Percentiles rank a stretch among this genome's conserved stretches.
Evolutionary conservation across 2,329 filamentous ascomycete genomes (phyloP).

Genomic region (Pseudogymnoascus sp.): DNA sequence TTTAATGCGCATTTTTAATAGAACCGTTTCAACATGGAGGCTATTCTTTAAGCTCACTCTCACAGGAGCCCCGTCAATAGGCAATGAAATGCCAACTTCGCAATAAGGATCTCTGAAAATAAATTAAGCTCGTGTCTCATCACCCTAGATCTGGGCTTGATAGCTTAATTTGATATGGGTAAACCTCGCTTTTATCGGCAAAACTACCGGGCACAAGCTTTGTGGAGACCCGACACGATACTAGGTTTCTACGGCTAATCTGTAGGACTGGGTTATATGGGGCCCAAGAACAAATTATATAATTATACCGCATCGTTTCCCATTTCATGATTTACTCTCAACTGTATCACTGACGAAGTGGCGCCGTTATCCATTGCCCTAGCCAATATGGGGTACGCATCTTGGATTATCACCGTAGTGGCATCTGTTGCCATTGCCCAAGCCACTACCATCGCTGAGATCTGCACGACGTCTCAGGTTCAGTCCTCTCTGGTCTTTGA

Average conservation of each 20-base stretch:
- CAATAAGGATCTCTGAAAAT: not conserved
- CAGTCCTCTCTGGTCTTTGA: conserved; percentile 2
- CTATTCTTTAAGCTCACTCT: not conserved
- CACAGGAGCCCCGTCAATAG: not conserved
- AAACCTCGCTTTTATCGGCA: not conserved
- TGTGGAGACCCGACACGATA: not conserved
- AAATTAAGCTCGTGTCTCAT: not conserved
- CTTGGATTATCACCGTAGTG: not conserved
- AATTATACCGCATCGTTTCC: not conserved
- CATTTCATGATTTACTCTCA: not conserved
- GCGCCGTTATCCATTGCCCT: not conserved
- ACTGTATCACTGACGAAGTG: not conserved
- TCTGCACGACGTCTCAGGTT: conserved; percentile 7
- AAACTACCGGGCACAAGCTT: conserved; percentile 1
- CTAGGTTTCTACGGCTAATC: not conserved
- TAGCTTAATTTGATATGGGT: not conserved
- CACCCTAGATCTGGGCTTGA: not conserved
- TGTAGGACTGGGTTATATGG: not conserved
- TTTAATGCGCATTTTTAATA: not conserved
- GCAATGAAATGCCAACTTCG: not conserved
- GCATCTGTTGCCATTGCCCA: conserved; percentile 6
- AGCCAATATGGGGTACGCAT: conserved; percentile 5
- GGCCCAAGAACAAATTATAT: not conserved
- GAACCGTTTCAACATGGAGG: not conserved
- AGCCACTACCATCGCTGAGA: conserved; percentile 1